A percentile compares a stretch with the other conserved stretches of the same genome.
Evolutionary conservation across 305 asterid species (phyloP).

Genomic region (Euphrasia arctica): DNA sequence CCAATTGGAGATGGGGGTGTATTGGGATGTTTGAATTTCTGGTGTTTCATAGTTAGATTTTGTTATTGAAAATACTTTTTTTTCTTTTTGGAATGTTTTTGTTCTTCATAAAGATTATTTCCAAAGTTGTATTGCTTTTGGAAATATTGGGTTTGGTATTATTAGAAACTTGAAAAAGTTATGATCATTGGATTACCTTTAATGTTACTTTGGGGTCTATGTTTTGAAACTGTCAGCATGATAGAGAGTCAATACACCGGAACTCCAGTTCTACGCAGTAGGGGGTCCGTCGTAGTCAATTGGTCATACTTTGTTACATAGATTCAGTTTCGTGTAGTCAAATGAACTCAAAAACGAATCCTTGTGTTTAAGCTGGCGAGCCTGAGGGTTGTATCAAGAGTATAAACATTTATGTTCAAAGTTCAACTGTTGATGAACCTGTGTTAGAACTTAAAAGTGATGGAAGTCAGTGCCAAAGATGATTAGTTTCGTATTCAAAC

Average conservation of each 20-base stretch:
- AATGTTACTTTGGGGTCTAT: background rate
- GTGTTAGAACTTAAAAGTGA: background rate
- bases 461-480: background rate
- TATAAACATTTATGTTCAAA: background rate
- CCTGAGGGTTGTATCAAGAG: background rate
- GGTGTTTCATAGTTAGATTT: too few species aligned
- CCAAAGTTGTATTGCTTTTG: background rate
- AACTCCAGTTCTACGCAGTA: background rate
- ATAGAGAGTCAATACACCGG: background rate
- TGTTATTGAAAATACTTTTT: too few species aligned
- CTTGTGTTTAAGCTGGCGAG: background rate
- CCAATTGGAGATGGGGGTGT: too few species aligned
- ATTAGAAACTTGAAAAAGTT: too few species aligned
- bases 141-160: too few species aligned
- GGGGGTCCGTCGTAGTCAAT: background rate
- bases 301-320: background rate
- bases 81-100: background rate
- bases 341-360: background rate
- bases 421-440: background rate
- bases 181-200: too few species aligned
- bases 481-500: background rate
- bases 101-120: background rate
- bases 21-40: too few species aligned
- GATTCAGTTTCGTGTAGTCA: too few species aligned
- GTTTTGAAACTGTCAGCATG: background rate